phyloP scores from a whole-genome alignment of 1,284 basidiomycete species.

The Pseudozyma pruni region DNA sequence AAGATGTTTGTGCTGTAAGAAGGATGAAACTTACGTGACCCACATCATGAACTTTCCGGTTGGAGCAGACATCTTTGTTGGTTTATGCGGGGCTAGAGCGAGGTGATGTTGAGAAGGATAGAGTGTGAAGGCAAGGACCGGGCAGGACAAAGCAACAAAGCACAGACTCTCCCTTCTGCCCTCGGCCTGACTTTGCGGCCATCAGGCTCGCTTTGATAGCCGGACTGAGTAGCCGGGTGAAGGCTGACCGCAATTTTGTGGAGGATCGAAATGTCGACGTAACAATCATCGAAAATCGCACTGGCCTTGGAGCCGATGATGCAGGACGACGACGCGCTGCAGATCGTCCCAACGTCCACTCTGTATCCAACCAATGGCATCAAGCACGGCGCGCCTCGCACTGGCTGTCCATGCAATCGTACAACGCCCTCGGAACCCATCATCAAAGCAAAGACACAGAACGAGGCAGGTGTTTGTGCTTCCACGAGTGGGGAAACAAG shows the following conservation, averaged over 20 bases:
- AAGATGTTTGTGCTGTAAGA: not conserved
- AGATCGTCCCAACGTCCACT: not conserved
- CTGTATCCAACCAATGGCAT: slow-evolving; percentile 5
- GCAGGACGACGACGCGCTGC: slow-evolving; percentile 12
- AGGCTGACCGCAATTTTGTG: too few species aligned
- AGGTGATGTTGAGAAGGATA: not conserved
- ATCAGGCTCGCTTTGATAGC: slow-evolving; percentile 6
- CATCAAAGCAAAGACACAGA: too few species aligned
- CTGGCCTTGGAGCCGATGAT: slow-evolving; percentile 3
- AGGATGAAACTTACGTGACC: slow-evolving; percentile 34
- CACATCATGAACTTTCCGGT: slow-evolving; percentile 43
- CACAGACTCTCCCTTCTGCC: too few species aligned
- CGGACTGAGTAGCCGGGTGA: slow-evolving; percentile 5
- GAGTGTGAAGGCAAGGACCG: not conserved
- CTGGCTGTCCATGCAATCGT: too few species aligned
- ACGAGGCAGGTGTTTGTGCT: too few species aligned
- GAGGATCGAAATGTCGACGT: not conserved
- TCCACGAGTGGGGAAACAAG: too few species aligned
- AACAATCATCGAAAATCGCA: not conserved
- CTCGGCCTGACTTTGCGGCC: too few species aligned
- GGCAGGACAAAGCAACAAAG: not conserved
- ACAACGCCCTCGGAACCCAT: too few species aligned
- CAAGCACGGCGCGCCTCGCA: too few species aligned
- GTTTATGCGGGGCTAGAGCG: too few species aligned
- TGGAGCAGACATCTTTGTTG: slow-evolving; percentile 31